Percentiles rank a stretch among this genome's conserved stretches.
phyloP scores from a whole-genome alignment of 495 filamentous ascomycete genomes.

The Trypethelium eluteriae region DNA sequence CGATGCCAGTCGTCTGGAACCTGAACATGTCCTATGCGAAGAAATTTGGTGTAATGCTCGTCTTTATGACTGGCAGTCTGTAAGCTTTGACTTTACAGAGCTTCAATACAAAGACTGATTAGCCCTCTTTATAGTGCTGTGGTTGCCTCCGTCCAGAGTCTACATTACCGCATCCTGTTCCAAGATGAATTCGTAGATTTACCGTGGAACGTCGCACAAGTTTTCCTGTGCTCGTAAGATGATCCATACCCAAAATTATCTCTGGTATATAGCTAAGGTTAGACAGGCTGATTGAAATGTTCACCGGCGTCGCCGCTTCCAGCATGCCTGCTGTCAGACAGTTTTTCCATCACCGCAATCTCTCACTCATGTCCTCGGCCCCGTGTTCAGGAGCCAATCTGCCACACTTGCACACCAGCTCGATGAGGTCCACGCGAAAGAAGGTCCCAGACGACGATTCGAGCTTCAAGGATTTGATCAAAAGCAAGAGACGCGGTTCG shows the following conservation, averaged over 20 bases:
- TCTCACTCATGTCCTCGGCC: not conserved
- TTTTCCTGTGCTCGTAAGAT: constrained; percentile 9
- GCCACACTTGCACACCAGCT: too few species aligned
- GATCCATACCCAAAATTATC: too few species aligned
- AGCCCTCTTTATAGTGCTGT: constrained; percentile 10
- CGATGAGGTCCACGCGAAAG: too few species aligned
- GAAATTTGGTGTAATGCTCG: not conserved
- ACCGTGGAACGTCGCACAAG: not conserved
- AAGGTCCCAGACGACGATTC: too few species aligned
- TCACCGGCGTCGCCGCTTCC: constrained; percentile 19
- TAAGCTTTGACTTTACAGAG: not conserved
- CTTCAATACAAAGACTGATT: constrained; percentile 5
- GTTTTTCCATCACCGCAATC: constrained; percentile 17
- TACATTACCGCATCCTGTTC: constrained; percentile 17
- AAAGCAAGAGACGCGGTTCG: too few species aligned
- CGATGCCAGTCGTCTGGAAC: constrained; percentile 16
- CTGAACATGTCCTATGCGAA: constrained; percentile 14
- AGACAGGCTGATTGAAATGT: constrained; percentile 20
- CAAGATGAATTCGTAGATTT: not conserved
- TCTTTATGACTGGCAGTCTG: not conserved
- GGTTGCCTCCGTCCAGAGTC: constrained; percentile 18
- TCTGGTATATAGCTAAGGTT: constrained; percentile 4
- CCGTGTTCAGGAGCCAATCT: too few species aligned
- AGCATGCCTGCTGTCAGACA: constrained; percentile 21
- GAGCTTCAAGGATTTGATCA: too few species aligned